These are phyloP conservation scores for Metarhizium guizhouense DNA, from an alignment of 2,329 filamentous ascomycete genomes.

Conservation along the genomic window DNA sequence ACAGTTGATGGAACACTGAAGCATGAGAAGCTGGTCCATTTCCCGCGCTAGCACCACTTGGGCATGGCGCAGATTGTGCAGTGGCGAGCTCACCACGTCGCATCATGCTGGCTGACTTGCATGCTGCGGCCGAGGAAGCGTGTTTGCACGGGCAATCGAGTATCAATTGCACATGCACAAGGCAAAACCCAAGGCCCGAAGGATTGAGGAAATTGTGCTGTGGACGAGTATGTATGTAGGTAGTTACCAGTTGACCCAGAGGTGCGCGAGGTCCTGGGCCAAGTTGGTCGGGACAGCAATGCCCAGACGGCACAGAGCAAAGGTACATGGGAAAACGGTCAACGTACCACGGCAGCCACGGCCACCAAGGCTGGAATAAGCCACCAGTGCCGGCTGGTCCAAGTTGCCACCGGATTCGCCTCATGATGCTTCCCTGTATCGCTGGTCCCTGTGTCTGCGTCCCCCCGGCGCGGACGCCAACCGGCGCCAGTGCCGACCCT, in stretches of 20 bases:
- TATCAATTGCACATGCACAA: too few relatives aligned
- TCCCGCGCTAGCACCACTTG: conserved; percentile 5
- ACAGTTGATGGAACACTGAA: too few relatives aligned
- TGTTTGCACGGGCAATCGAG: too few relatives aligned
- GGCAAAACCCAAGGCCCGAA: too few relatives aligned
- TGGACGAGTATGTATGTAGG: too few relatives aligned
- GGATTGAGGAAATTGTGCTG: too few relatives aligned
- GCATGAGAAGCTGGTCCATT: background rate
- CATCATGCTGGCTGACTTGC: background rate
- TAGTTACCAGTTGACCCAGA: too few relatives aligned
- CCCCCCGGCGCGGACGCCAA: background rate
- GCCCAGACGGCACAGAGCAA: too few relatives aligned
- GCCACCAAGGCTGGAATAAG: background rate
- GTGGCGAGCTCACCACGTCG: background rate
- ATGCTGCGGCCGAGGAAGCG: background rate
- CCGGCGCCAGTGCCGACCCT: background rate
- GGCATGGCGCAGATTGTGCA: too few relatives aligned
- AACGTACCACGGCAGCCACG: background rate
- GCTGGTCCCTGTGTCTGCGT: background rate
- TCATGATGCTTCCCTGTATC: background rate
- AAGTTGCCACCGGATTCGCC: background rate
- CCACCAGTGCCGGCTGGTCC: conserved; percentile 1
- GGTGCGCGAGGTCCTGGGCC: too few relatives aligned
- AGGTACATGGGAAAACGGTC: too few relatives aligned
- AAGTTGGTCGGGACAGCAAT: too few relatives aligned